phyloP scores from a whole-genome alignment of 768 basidiomycete genomes.

The Agrocybe praecox region DNA sequence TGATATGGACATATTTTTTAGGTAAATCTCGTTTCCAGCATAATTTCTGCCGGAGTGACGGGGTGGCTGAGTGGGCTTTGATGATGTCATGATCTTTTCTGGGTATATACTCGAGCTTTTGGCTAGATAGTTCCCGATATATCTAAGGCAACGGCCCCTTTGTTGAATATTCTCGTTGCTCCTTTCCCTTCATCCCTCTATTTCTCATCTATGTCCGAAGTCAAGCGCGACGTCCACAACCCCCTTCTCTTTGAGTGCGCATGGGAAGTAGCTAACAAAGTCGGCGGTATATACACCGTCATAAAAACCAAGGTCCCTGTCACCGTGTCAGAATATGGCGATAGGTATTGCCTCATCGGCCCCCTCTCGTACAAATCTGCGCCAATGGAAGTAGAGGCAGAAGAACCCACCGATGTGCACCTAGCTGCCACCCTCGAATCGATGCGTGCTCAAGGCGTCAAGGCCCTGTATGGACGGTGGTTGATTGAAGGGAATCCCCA shows the following conservation, averaged over 20 bases:
- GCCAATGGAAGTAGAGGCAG: constrained; percentile 97
- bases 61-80: constrained; percentile 24
- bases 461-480: constrained; percentile 96
- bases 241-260: constrained; percentile 92
- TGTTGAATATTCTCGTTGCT: constrained; percentile 5
- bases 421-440: constrained; percentile 73
- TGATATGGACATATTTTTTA: constrained; percentile 13
- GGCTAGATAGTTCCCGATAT: constrained; percentile 22
- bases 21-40: constrained; percentile 46
- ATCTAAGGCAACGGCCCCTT: constrained; percentile 2
- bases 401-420: constrained; percentile 84
- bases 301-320: constrained; percentile 99
- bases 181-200: constrained; percentile 16
- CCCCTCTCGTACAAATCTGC: constrained; percentile 99
- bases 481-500: constrained; percentile 96
- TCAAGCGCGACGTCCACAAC: constrained; percentile 73
- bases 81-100: constrained; percentile 28
- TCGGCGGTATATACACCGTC: constrained; percentile 99
- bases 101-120: constrained; percentile 10
- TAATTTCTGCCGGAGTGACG: constrained; percentile 32
- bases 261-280: constrained; percentile 99
- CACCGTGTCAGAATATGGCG: constrained; percentile 94
- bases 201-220: constrained; percentile 33
- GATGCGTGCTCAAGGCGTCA: constrained; percentile 91
- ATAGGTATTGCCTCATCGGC: constrained; percentile 94